phyloP scores from a whole-genome alignment of 495 filamentous ascomycete species.

The Apiosordaria backusii region DNA sequence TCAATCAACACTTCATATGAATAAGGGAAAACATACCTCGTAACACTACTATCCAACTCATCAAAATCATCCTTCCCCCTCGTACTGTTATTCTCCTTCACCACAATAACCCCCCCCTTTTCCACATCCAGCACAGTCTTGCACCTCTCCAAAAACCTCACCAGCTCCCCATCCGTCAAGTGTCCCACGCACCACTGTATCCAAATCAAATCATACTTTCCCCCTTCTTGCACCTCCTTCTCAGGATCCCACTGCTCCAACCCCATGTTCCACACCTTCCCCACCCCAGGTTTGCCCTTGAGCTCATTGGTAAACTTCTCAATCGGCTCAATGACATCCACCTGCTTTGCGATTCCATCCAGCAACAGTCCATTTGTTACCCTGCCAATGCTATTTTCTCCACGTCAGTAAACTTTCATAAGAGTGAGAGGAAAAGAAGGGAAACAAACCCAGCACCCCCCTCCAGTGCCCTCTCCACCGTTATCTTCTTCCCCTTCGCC shows the following conservation, averaged over 20 bases:
- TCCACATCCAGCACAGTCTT: slow-evolving; percentile 47
- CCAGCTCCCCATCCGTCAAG: slow-evolving; percentile 74
- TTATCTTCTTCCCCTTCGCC: slow-evolving; percentile 23
- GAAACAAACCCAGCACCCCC: slow-evolving; percentile 53
- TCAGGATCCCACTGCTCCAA: slow-evolving; percentile 69
- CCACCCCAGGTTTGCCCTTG: slow-evolving; percentile 46
- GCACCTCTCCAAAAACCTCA: slow-evolving; percentile 63
- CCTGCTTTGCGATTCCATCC: slow-evolving; percentile 20
- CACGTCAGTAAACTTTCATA: slow-evolving; percentile 1
- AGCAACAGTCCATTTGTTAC: slow-evolving; percentile 45
- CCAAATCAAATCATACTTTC: slow-evolving; percentile 61
- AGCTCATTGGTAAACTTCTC: slow-evolving; percentile 54
- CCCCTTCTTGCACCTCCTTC: slow-evolving; percentile 28
- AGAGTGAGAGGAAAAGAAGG: background rate
- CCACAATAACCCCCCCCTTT: slow-evolving; percentile 54
- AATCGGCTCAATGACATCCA: slow-evolving; percentile 54
- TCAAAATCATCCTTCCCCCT: slow-evolving; percentile 67
- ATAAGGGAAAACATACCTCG: slow-evolving; percentile 40
- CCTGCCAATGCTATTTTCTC: slow-evolving; percentile 49
- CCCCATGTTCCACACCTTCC: slow-evolving; percentile 64
- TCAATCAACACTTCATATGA: background rate
- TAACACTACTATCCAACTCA: slow-evolving; percentile 74
- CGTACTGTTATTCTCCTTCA: slow-evolving; percentile 85
- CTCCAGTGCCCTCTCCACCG: slow-evolving; percentile 39
- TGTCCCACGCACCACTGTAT: slow-evolving; percentile 94